phyloP scores from a whole-genome alignment of 805 yeast species.

The Yamadazyma sp. region DNA sequence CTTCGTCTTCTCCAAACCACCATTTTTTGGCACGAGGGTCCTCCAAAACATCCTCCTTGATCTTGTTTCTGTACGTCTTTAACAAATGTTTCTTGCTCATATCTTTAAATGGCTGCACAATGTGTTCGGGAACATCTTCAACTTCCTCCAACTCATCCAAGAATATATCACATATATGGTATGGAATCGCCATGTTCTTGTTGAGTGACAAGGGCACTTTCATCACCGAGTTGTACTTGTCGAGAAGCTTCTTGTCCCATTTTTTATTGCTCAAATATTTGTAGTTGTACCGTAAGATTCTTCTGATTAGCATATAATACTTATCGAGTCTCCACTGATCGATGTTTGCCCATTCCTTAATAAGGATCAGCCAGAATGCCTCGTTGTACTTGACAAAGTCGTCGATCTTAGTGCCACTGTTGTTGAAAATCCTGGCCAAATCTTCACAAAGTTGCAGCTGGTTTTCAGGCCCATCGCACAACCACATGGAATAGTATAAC shows the following conservation, averaged over 20 bases:
- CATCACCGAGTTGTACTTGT: conserved; percentile 44
- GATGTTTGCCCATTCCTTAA: conserved; percentile 78
- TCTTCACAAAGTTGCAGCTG: conserved; percentile 81
- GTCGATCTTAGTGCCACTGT: conserved; percentile 33
- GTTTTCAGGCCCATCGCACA: conserved; percentile 87
- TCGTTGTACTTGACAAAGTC: conserved; percentile 46
- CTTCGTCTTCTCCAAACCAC: conserved; percentile 48
- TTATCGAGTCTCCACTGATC: conserved; percentile 90
- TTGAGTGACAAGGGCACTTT: conserved; percentile 57
- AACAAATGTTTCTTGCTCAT: conserved; percentile 49
- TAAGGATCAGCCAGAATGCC: conserved; percentile 80
- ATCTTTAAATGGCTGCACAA: conserved; percentile 56
- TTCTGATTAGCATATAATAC: conserved; percentile 76
- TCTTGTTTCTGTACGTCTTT: conserved; percentile 65
- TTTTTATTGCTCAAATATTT: conserved; percentile 49
- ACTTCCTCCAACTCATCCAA: conserved; percentile 80
- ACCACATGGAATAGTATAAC: conserved; percentile 95
- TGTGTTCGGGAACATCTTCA: conserved; percentile 54
- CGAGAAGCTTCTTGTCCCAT: conserved; percentile 55
- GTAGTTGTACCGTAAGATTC: conserved; percentile 66
- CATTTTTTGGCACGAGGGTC: conserved; percentile 66
- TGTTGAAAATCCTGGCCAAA: conserved; percentile 58
- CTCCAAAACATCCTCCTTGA: conserved; percentile 61
- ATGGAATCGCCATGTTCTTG: conserved; percentile 66
- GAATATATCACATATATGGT: conserved; percentile 81